These are phyloP conservation scores for Cryptococcus amylolentus DNA, from an alignment of 1,284 basidiomycete species.

Conservation along the genomic window DNA sequence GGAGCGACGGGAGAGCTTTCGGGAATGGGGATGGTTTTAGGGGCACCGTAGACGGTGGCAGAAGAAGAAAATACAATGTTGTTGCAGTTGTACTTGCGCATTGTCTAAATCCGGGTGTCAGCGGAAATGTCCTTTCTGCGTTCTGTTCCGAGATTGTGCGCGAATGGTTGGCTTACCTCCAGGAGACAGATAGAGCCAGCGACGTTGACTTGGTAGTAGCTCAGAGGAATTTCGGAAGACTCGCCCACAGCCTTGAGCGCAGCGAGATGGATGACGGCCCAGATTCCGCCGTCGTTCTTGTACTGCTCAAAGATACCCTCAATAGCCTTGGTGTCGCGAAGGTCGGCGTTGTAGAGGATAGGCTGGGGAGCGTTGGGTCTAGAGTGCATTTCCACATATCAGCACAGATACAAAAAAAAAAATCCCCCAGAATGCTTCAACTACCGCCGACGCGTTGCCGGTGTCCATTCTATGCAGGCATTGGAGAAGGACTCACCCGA, in stretches of 20 bases:
- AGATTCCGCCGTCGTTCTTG: slow-evolving; percentile 75
- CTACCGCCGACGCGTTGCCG: neutral
- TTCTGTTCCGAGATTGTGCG: neutral
- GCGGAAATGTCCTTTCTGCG: neutral
- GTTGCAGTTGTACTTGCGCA: slow-evolving; percentile 77
- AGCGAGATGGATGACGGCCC: slow-evolving; percentile 94
- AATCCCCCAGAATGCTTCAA: slow-evolving; percentile 40
- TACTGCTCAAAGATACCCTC: slow-evolving; percentile 76
- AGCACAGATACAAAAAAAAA: neutral
- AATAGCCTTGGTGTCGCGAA: slow-evolving; percentile 68
- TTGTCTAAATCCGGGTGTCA: slow-evolving; percentile 56
- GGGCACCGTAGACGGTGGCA: slow-evolving; percentile 98
- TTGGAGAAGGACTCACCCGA: slow-evolving; percentile 37
- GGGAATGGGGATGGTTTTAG: slow-evolving; percentile 87
- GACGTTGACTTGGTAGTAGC: slow-evolving; percentile 91
- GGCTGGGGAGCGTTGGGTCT: slow-evolving; percentile 51
- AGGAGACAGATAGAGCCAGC: slow-evolving; percentile 75
- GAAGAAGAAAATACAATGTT: slow-evolving; percentile 96
- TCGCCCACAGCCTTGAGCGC: slow-evolving; percentile 99
- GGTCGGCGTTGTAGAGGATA: slow-evolving; percentile 59
- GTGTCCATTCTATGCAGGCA: neutral
- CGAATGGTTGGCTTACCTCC: slow-evolving; percentile 43
- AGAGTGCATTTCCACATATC: neutral
- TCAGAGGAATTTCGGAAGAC: slow-evolving; percentile 87
- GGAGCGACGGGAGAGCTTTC: slow-evolving; percentile 85